phyloP scores from a whole-genome alignment of 371 early-diverging fungal species.

The Furculomyces boomerangus region DNA sequence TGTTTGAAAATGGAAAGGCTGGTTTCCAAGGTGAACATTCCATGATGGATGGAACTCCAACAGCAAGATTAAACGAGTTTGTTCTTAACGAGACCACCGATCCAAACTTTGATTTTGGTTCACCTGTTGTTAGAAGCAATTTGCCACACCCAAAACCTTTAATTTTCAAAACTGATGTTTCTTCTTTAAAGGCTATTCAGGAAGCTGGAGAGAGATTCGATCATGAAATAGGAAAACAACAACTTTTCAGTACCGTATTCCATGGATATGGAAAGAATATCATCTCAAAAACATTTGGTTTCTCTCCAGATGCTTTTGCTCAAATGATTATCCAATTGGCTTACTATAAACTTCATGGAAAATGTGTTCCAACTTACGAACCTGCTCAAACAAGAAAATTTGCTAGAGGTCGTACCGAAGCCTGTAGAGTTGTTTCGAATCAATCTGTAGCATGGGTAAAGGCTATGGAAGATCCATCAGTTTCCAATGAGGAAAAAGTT shows the following conservation, averaged over 20 bases:
- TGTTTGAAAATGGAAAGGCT: conserved; percentile 89
- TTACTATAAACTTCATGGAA: conserved; percentile 40
- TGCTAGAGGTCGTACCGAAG: conserved; percentile 72
- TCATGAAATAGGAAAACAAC: conserved; percentile 48
- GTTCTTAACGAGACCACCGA: conserved; percentile 26
- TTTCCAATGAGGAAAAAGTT: conserved; percentile 12
- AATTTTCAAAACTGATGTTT: conserved; percentile 40
- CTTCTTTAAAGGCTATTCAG: conserved; percentile 32
- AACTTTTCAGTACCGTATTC: conserved; percentile 60
- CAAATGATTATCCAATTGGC: conserved; percentile 69
- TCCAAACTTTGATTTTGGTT: conserved; percentile 28
- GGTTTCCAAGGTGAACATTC: conserved; percentile 93
- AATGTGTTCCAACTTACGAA: conserved; percentile 49
- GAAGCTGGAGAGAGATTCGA: conserved; percentile 52
- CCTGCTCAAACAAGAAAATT: conserved; percentile 59
- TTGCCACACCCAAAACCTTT: conserved; percentile 47
- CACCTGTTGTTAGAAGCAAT: conserved; percentile 23
- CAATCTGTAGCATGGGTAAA: conserved; percentile 47
- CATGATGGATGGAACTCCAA: conserved; percentile 91
- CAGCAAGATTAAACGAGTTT: conserved; percentile 48
- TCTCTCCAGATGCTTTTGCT: conserved; percentile 58
- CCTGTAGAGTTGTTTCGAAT: conserved; percentile 44
- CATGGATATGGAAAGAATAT: conserved; percentile 74
- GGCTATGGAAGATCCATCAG: conserved; percentile 33
- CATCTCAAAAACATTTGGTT: conserved; percentile 64